These are phyloP conservation scores for Hydnum rufescens DNA, from an alignment of 768 basidiomycete species.

Conservation along the genomic window DNA sequence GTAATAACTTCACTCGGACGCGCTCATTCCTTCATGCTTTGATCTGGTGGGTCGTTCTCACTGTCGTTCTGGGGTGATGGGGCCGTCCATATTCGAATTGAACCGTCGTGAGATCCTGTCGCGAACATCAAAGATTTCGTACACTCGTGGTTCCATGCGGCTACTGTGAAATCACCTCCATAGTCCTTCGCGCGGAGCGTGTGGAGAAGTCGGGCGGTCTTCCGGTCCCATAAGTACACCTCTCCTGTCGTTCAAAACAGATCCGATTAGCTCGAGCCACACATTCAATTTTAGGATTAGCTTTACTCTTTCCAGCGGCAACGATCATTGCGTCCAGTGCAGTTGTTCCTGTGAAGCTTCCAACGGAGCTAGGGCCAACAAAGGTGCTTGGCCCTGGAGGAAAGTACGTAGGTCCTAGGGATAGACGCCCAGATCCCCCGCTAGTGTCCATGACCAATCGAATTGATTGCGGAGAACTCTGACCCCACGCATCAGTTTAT, in stretches of 20 bases:
- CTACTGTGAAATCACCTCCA: slow-evolving; percentile 48
- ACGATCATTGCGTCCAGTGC: not conserved
- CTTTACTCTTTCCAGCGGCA: not conserved
- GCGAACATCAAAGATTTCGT: slow-evolving; percentile 37
- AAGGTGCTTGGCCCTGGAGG: not conserved
- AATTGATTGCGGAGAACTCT: not conserved
- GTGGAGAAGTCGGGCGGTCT: slow-evolving; percentile 47
- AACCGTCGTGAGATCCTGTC: slow-evolving; percentile 60
- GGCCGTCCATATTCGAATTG: slow-evolving; percentile 44
- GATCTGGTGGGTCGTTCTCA: too few species aligned
- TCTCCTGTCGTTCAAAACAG: slow-evolving; percentile 36
- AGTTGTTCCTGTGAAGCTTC: not conserved
- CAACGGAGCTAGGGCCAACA: not conserved
- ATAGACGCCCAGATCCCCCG: not conserved
- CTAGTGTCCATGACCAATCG: not conserved
- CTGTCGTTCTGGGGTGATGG: too few species aligned
- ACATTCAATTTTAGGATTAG: not conserved
- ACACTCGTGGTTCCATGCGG: slow-evolving; percentile 57
- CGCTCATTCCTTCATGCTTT: too few species aligned
- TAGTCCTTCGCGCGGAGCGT: slow-evolving; percentile 41
- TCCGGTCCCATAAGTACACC: slow-evolving; percentile 72
- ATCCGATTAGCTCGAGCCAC: not conserved
- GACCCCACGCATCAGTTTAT: too few species aligned
- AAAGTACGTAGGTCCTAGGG: not conserved
- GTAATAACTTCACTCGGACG: too few species aligned